A percentile compares a stretch with the other conserved stretches of the same genome.
These are phyloP conservation scores for Rhazya stricta DNA, from an alignment of 257 asterid genomes.

Conservation along the genomic window DNA sequence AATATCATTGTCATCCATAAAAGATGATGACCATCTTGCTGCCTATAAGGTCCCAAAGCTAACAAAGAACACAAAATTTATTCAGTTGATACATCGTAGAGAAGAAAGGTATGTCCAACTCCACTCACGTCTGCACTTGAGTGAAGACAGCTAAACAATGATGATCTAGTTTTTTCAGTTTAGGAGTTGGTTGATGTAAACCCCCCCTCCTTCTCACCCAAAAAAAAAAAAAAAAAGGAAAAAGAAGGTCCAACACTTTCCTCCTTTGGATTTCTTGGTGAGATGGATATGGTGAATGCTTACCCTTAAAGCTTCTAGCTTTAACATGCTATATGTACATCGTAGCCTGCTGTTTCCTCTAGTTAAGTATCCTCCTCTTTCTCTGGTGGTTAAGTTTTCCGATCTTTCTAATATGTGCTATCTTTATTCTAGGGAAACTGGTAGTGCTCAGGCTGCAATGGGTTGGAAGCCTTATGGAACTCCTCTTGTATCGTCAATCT, in stretches of 20 bases:
- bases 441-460: conserved; percentile 57
- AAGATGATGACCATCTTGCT: conserved; percentile 91
- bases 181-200: background rate
- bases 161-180: background rate
- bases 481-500: conserved; percentile 93
- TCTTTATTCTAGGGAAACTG: conserved; percentile 54
- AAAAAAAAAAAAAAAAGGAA: no score
- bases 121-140: background rate
- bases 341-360: background rate
- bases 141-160: background rate
- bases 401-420: conserved; percentile 14
- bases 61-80: conserved; percentile 69
- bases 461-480: conserved; percentile 99
- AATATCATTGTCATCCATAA: conserved; percentile 67
- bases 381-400: conserved; percentile 1
- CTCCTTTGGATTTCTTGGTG: background rate
- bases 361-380: background rate
- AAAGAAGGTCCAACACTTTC: no score
- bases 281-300: background rate
- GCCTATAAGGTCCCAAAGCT: conserved; percentile 87
- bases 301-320: background rate
- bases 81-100: conserved; percentile 90
- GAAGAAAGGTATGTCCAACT: conserved; percentile 74
- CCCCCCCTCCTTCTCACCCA: background rate
- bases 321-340: background rate